phyloP scores from a whole-genome alignment of 1,284 basidiomycete genomes.

The Ganoderma lingzhi region DNA sequence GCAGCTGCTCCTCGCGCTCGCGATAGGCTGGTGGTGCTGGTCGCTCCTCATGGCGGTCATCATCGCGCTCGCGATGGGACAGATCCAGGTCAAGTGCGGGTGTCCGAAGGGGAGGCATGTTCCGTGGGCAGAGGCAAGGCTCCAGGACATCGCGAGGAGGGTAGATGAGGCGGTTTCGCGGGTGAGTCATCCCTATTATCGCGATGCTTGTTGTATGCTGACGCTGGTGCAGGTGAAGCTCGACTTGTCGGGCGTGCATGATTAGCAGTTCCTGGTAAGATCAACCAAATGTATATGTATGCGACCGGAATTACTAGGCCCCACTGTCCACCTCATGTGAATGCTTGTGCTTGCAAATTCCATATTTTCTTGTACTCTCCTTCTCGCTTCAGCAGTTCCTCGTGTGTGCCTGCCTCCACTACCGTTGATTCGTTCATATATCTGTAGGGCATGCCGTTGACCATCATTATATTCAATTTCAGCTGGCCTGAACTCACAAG shows the following conservation, averaged over 20 bases:
- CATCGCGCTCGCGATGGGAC: not conserved
- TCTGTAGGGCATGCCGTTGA: conserved; percentile 45
- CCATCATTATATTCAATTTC: not conserved
- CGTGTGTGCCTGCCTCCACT: conserved; percentile 59
- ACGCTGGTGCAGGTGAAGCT: not conserved
- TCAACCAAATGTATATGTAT: no score
- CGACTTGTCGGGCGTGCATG: not conserved
- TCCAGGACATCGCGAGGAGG: not conserved
- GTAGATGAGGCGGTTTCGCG: not conserved
- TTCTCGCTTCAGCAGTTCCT: conserved; percentile 48
- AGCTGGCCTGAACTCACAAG: conserved; percentile 46
- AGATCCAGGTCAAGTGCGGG: not conserved
- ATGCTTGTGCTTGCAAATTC: conserved; percentile 60
- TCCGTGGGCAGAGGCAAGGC: not conserved
- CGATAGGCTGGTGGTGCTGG: not conserved
- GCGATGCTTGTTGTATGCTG: not conserved
- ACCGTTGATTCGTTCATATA: conserved; percentile 64
- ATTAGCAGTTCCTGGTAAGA: not conserved
- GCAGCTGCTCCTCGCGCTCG: not conserved
- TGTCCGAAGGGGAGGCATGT: not conserved
- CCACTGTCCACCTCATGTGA: conserved; percentile 37
- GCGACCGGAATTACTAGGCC: no score
- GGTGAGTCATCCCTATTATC: not conserved
- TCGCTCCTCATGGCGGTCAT: not conserved
- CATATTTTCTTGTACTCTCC: conserved; percentile 62